phyloP scores from a whole-genome alignment of 805 yeast genomes.

The Candida bentonensis region DNA sequence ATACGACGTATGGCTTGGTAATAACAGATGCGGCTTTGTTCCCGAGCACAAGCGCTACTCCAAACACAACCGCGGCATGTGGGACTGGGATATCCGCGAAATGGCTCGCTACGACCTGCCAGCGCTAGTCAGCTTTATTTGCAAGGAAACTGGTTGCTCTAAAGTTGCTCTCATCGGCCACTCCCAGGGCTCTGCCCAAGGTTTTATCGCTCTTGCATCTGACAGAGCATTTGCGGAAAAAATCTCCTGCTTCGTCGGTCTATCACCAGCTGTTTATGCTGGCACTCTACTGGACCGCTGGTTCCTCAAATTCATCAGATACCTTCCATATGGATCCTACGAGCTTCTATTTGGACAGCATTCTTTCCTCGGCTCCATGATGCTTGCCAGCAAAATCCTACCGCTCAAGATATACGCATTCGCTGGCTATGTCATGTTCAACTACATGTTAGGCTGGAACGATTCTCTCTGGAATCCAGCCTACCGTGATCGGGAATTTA shows the following conservation, averaged over 20 bases:
- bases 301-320: slow-evolving; percentile 20
- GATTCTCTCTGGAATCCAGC: slow-evolving; percentile 61
- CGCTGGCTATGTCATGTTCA: slow-evolving; percentile 69
- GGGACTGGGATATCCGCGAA: slow-evolving; percentile 91
- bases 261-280: slow-evolving; percentile 88
- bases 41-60: slow-evolving; percentile 46
- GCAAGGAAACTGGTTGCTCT: slow-evolving; percentile 21
- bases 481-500: slow-evolving; percentile 58
- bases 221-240: slow-evolving; percentile 35
- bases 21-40: slow-evolving; percentile 74
- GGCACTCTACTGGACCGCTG: slow-evolving; percentile 54
- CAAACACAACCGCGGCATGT: slow-evolving; percentile 38
- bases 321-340: slow-evolving; percentile 14
- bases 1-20: slow-evolving; percentile 91
- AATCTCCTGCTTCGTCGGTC: slow-evolving; percentile 54
- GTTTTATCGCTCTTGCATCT: slow-evolving; percentile 48
- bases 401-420: slow-evolving; percentile 44
- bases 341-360: slow-evolving; percentile 52
- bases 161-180: slow-evolving; percentile 60
- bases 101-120: slow-evolving; percentile 73
- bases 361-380: slow-evolving; percentile 68
- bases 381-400: slow-evolving; percentile 36
- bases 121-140: slow-evolving; percentile 49
- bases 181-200: slow-evolving; percentile 89
- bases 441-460: slow-evolving; percentile 77